phyloP scores from a whole-genome alignment of 106 monocot genomes.

The Allium sativum region DNA sequence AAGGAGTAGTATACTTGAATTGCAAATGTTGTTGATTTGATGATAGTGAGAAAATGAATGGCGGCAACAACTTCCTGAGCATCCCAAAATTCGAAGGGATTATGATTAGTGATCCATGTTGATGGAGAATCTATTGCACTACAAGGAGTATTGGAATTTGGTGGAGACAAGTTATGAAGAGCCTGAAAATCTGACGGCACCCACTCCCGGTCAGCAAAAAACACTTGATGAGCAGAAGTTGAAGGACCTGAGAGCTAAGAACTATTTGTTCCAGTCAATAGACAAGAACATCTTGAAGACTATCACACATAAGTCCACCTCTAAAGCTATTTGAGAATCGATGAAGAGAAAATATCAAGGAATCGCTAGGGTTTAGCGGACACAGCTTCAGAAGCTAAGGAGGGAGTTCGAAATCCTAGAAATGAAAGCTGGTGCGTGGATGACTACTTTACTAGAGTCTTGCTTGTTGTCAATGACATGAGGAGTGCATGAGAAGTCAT shows the following conservation, averaged over 20 bases:
- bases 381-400: no score
- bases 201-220: not conserved
- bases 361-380: no score
- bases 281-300: not conserved
- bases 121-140: not conserved
- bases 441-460: not conserved
- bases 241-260: not conserved
- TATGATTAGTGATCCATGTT: not conserved
- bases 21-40: no score
- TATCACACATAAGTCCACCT: not conserved
- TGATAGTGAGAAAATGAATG: no score
- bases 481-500: not conserved
- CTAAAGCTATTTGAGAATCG: not conserved
- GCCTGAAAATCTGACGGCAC: not conserved
- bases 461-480: not conserved
- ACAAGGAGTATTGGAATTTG: not conserved
- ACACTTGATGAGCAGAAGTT: not conserved
- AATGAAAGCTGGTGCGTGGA: not conserved
- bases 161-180: not conserved
- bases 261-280: not conserved
- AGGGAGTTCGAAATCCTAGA: no score
- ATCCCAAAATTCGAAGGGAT: not conserved
- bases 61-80: no score
- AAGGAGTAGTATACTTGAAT: no score
- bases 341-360: no score